Base-by-base conservation (phyloP, 2,329 filamentous ascomycete species). In the Triangularia verruculosa region DNA sequence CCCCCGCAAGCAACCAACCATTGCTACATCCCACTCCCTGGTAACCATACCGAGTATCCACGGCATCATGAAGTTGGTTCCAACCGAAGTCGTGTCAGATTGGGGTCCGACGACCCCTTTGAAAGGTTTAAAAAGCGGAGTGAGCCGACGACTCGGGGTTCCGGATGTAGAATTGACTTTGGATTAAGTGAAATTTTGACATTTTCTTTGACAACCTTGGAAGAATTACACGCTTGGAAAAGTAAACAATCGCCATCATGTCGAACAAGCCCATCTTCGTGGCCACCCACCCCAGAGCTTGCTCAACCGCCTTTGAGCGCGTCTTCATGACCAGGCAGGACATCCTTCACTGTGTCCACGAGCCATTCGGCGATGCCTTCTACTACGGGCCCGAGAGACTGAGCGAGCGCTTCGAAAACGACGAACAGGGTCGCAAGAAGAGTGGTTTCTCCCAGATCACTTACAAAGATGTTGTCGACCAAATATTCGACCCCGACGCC, bases 251-350 rank as follows among this genome's bases (percentile, higher is more conserved):
- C 39, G n/a, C 8, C 39, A 9, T 20, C 20, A 54, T 54, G 51
- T 87, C 89, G 70, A 83, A 80, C 76, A 95, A 88, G 74, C 90
- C 91, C 43, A 91, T 98, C 76, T 98, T 98, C 76, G 88, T 95
- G 73, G 92, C 89, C 63, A 98, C 95, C 72, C 94, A 98, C 78
- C 95, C 95, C 34, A 85, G 95, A 78, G 92, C 94, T 68, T 97
- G 93, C 81, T 97, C 93, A 63, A 98, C 95, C 57, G 95, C 95
- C 28, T 99, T 98, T 80, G 95, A 99, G 82, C 85, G 94, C 78
- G 93, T 98, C 69, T 98, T 99, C 78, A 97, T 98, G 94, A 97
- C 93, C 71, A 90, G 92, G 70, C 86, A 86, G 70, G 89, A 96
- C 73, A 88, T 83, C 61, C 84, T 98, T 64, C 83, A 89, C 72